Evolutionary conservation across 1,139 yeast genomes (phyloP).

Genomic region (Yamadazyma jaroonii): DNA sequence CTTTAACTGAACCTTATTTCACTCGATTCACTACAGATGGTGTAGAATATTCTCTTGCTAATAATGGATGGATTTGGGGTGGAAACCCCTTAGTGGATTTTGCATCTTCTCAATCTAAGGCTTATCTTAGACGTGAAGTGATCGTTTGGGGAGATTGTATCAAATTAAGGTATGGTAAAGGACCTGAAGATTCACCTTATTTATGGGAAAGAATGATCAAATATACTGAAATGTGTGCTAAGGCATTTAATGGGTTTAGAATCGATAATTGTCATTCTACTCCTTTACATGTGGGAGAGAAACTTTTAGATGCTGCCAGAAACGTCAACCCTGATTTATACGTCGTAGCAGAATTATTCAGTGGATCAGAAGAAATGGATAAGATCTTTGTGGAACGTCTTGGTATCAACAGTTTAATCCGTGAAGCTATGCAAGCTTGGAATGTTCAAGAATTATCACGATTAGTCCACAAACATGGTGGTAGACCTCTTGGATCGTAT

Average conservation of each 20-base stretch:
- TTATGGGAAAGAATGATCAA: conserved; percentile 86
- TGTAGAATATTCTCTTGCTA: conserved; percentile 71
- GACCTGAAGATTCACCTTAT: conserved; percentile 79
- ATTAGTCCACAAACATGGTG: conserved; percentile 88
- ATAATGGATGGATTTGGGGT: conserved; percentile 99
- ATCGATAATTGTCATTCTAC: conserved; percentile 96
- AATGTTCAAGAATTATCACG: conserved; percentile 82
- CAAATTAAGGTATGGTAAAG: conserved; percentile 78
- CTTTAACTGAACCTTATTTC: conserved; percentile 84
- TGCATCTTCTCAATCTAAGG: conserved; percentile 76
- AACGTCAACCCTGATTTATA: conserved; percentile 79
- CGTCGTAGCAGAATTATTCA: conserved; percentile 90
- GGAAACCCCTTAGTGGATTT: conserved; percentile 92
- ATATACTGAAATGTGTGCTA: conserved; percentile 75
- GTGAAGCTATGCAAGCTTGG: conserved; percentile 98
- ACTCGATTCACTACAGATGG: conserved; percentile 65
- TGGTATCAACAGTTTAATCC: conserved; percentile 81
- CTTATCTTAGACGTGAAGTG: conserved; percentile 87
- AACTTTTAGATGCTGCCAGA: conserved; percentile 85
- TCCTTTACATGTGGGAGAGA: conserved; percentile 91
- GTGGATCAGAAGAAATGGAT: conserved; percentile 91
- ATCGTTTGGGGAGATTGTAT: conserved; percentile 98
- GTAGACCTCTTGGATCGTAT: conserved; percentile 91
- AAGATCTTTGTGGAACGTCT: conserved; percentile 85
- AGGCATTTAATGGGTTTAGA: conserved; percentile 80